Percentiles rank a stretch among this genome's conserved stretches.
phyloP scores from a whole-genome alignment of 2,329 filamentous ascomycete species.

The Fusarium sp. region DNA sequence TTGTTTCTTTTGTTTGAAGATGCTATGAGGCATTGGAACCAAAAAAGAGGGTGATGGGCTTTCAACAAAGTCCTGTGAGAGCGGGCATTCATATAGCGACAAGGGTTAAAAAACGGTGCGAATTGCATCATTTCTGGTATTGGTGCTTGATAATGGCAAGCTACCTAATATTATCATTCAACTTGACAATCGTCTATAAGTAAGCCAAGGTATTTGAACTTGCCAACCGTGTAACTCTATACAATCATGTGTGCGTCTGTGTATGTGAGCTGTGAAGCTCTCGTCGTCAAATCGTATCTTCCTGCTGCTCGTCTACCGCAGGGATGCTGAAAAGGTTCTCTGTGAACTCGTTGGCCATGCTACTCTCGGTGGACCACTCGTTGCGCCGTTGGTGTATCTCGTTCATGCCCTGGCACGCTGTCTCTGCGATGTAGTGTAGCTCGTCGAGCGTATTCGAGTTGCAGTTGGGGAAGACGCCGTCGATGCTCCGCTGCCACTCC shows the following conservation, averaged over 20 bases:
- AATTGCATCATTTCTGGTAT: constrained; percentile 32
- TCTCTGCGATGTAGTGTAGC: constrained; percentile 55
- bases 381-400: constrained; percentile 51
- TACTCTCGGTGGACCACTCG: constrained; percentile 44
- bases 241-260: not conserved
- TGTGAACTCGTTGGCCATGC: constrained; percentile 46
- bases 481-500: constrained; percentile 54
- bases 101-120: constrained; percentile 24
- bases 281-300: constrained; percentile 1
- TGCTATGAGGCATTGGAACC: constrained; percentile 19
- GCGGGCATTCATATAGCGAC: constrained; percentile 36
- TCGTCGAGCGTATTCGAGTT: constrained; percentile 55
- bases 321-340: constrained; percentile 42
- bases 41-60: constrained; percentile 23
- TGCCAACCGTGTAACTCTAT: constrained; percentile 11
- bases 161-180: constrained; percentile 31
- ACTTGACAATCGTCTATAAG: constrained; percentile 13
- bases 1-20: constrained; percentile 18
- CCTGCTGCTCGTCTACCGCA: constrained; percentile 20
- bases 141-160: constrained; percentile 36
- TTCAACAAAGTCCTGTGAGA: constrained; percentile 13
- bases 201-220: not conserved
- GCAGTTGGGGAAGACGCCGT: constrained; percentile 55
- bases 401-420: constrained; percentile 54
- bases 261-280: not conserved